Evolutionary conservation across 805 yeast species (phyloP).

Genomic region (Lipomyces japonicus): DNA sequence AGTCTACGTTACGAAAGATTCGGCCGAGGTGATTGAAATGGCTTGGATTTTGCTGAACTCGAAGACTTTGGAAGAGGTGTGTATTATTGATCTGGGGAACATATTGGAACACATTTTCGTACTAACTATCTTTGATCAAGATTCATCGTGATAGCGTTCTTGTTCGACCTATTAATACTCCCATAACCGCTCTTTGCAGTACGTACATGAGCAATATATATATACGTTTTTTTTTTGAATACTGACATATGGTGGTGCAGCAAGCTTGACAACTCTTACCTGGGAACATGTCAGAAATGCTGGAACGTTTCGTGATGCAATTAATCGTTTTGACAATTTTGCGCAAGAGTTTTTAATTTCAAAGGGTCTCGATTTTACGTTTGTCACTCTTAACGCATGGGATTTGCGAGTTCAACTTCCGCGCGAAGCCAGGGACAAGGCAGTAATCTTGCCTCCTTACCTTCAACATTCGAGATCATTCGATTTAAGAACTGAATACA

Average conservation of each 20-base stretch:
- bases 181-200: constrained; percentile 51
- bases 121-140: too few relatives aligned
- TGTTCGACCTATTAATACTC: constrained; percentile 61
- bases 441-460: constrained; percentile 66
- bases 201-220: constrained; percentile 24
- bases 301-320: constrained; percentile 60
- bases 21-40: constrained; percentile 62
- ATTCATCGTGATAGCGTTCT: constrained; percentile 45
- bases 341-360: constrained; percentile 42
- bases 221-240: not conserved
- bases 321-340: constrained; percentile 50
- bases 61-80: constrained; percentile 42
- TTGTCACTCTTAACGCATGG: constrained; percentile 66
- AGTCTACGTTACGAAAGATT: constrained; percentile 57
- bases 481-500: constrained; percentile 70
- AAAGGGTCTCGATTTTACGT: constrained; percentile 51
- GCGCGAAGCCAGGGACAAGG: constrained; percentile 75
- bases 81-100: too few relatives aligned
- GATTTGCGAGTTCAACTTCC: constrained; percentile 72
- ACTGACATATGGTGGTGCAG: constrained; percentile 23
- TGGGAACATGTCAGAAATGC: constrained; percentile 62
- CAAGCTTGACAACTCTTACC: constrained; percentile 50
- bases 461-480: constrained; percentile 72
- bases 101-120: too few relatives aligned
- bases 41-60: constrained; percentile 66